These are phyloP conservation scores for Wickerhamiella kurtzmanii DNA, from an alignment of 805 yeast genomes.

Conservation along the genomic window DNA sequence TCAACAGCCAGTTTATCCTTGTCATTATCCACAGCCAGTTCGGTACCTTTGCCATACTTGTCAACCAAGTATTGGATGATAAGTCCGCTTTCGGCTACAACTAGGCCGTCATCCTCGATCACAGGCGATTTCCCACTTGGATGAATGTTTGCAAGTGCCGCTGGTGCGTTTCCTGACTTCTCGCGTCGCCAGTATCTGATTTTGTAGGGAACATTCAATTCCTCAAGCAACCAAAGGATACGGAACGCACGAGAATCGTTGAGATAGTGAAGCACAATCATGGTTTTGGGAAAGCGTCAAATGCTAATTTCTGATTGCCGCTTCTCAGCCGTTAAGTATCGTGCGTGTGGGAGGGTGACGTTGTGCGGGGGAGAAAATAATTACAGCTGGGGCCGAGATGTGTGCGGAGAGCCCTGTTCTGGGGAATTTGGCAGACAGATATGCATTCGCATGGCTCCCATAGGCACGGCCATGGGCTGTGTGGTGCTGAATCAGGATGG, in stretches of 20 bases:
- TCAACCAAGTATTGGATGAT: slow-evolving; percentile 39
- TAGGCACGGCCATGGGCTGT: too few relatives aligned
- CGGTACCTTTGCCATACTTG: slow-evolving; percentile 33
- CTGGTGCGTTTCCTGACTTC: slow-evolving; percentile 35
- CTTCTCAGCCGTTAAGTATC: background rate
- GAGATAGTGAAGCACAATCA: slow-evolving; percentile 26
- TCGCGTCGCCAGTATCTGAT: slow-evolving; percentile 39
- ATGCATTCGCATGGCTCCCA: too few relatives aligned
- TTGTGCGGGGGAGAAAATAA: background rate
- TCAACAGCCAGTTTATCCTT: slow-evolving; percentile 33
- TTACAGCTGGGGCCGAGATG: too few relatives aligned
- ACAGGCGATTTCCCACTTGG: slow-evolving; percentile 55
- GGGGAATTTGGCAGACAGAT: too few relatives aligned
- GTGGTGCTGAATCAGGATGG: too few relatives aligned
- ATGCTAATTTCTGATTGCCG: background rate
- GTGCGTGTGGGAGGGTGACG: background rate
- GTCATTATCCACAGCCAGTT: slow-evolving; percentile 27
- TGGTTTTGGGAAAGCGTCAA: background rate
- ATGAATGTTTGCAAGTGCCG: slow-evolving; percentile 37
- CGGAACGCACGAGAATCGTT: slow-evolving; percentile 48
- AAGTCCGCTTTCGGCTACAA: slow-evolving; percentile 46
- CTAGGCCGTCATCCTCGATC: slow-evolving; percentile 27
- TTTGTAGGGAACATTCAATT: slow-evolving; percentile 41
- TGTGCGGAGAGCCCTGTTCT: too few relatives aligned
- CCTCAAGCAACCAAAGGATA: slow-evolving; percentile 48